Percentiles rank a stretch among this genome's conserved stretches.
phyloP scores from a whole-genome alignment of 768 basidiomycete species.

The Kwoniella botswanensis region DNA sequence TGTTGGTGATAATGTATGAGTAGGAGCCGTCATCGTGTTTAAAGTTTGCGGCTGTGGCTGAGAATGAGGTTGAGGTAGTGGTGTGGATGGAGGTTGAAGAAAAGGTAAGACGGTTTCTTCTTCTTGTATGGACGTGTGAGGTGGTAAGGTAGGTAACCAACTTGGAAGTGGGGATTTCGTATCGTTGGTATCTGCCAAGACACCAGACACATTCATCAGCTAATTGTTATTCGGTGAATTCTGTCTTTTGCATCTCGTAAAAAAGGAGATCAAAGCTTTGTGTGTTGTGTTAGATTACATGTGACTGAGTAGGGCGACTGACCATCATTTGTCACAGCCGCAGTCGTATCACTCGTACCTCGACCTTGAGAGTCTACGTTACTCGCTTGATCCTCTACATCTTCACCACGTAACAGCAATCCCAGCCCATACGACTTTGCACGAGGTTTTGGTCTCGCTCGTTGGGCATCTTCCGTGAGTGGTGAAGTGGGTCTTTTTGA shows the following conservation, averaged over 20 bases:
- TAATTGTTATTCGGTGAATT: neutral
- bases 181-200: neutral
- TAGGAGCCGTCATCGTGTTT: neutral
- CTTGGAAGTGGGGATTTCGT: slow-evolving; percentile 1
- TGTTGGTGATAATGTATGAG: neutral
- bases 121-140: neutral
- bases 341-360: neutral
- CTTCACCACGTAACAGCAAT: neutral
- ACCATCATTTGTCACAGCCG: neutral
- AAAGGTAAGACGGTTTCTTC: neutral
- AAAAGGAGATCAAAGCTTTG: neutral
- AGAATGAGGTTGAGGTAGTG: neutral
- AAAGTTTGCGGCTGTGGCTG: neutral
- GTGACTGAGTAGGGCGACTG: neutral
- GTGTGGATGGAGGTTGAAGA: neutral
- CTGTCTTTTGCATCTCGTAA: neutral
- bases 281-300: neutral
- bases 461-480: neutral
- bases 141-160: slow-evolving; percentile 10
- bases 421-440: neutral
- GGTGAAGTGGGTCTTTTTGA: slow-evolving; percentile 6
- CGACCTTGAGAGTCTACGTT: neutral
- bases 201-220: neutral
- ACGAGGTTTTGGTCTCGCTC: neutral
- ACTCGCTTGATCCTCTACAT: neutral